Conservation (phyloP, 306 rosid genomes). For the Cucurbita pepo region DNA sequence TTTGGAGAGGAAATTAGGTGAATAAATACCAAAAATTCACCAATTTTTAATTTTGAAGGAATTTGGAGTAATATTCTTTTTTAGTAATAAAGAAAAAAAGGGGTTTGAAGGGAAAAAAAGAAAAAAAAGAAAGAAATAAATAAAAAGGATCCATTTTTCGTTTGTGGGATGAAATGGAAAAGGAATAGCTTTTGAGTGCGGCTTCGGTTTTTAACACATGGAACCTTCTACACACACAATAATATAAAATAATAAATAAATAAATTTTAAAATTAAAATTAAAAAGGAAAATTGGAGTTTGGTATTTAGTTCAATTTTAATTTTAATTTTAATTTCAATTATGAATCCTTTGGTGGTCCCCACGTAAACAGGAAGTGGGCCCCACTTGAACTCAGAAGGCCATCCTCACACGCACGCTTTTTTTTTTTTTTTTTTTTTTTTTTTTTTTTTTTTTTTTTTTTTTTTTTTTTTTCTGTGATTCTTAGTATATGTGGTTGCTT, state of each 20-base stretch:
- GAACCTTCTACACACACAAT: constrained; percentile 1
- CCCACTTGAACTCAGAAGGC: not conserved
- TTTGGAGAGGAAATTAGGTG: not conserved
- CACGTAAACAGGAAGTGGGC: not conserved
- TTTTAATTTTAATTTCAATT: not conserved
- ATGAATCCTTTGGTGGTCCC: not conserved
- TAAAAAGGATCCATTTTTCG: not conserved
- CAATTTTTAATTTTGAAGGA: not conserved
- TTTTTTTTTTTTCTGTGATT: not conserved
- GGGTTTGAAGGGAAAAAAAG: not conserved
- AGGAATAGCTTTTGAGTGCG: constrained; percentile 31
- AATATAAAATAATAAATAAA: too few species aligned
- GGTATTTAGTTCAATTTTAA: not conserved
- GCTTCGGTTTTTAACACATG: constrained; percentile 46
- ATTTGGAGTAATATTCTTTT: not conserved
- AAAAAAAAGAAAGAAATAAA: too few species aligned
- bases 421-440: too few species aligned
- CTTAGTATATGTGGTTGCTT: too few species aligned
- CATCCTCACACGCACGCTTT: constrained; percentile 5
- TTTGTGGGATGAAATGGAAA: not conserved
- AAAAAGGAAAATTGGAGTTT: not conserved
- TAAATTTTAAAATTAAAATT: too few species aligned
- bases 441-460: too few species aligned
- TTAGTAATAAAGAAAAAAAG: not conserved
- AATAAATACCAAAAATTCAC: not conserved